These are phyloP conservation scores for Phlebiopsis gigantea DNA, from an alignment of 768 basidiomycete species.

Conservation along the genomic window DNA sequence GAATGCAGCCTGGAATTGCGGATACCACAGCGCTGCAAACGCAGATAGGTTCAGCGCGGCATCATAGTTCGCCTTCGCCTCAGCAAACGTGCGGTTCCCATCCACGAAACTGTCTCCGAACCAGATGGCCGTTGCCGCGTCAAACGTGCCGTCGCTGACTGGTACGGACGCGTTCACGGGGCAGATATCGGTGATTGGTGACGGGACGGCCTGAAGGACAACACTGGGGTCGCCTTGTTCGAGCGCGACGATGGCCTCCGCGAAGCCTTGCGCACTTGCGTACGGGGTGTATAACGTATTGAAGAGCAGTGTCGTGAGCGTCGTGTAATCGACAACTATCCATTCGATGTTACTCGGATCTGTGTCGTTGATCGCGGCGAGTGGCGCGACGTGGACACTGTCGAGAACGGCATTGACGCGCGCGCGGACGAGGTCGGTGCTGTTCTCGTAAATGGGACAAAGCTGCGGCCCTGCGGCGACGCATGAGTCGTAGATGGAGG, in stretches of 20 bases:
- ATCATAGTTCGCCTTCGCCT: neutral
- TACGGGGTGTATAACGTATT: neutral
- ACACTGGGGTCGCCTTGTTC: neutral
- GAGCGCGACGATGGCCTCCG: neutral
- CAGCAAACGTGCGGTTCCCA: neutral
- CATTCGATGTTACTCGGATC: neutral
- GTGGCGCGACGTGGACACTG: neutral
- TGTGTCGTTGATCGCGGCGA: neutral
- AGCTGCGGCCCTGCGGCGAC: slow-evolving; percentile 17
- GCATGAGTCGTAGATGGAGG: slow-evolving; percentile 15
- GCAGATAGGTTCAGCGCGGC: neutral
- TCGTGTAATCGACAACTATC: neutral
- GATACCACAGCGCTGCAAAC: neutral
- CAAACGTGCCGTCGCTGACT: neutral
- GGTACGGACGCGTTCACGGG: neutral
- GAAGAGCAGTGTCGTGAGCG: neutral
- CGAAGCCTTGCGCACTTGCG: neutral
- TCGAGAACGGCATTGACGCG: slow-evolving; percentile 10
- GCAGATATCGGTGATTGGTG: neutral
- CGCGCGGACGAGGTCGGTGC: slow-evolving; percentile 13
- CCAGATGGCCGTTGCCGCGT: neutral
- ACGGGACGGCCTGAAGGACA: neutral
- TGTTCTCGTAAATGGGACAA: slow-evolving; percentile 21
- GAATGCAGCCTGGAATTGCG: neutral
- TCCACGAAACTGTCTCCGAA: neutral